These are phyloP conservation scores for Xenosphaeropsis pyriputrescens DNA, from an alignment of 2,329 filamentous ascomycete genomes.

Conservation along the genomic window DNA sequence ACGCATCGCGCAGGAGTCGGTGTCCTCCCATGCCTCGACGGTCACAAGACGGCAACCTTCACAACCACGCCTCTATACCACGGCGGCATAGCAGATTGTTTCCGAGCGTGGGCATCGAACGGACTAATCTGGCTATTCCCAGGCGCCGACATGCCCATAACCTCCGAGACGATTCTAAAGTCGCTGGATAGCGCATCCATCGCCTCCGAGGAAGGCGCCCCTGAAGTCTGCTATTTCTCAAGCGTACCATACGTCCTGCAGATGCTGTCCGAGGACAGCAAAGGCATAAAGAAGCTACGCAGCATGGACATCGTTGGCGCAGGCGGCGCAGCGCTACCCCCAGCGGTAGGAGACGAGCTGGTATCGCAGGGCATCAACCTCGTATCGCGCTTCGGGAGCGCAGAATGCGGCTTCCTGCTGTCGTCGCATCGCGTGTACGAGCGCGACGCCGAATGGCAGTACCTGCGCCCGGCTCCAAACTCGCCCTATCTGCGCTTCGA, in stretches of 20 bases:
- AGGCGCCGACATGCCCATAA: constrained; percentile 37
- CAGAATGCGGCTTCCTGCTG: constrained; percentile 51
- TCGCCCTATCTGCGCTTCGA: constrained; percentile 28
- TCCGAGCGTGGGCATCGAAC: constrained; percentile 44
- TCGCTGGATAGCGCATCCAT: constrained; percentile 26
- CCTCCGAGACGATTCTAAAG: constrained; percentile 32
- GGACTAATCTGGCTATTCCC: constrained; percentile 49
- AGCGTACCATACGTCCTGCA: constrained; percentile 45
- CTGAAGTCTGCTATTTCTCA: constrained; percentile 39
- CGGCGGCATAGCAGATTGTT: constrained; percentile 46
- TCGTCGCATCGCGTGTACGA: constrained; percentile 42
- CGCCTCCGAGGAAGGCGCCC: constrained; percentile 6
- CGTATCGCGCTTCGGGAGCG: constrained; percentile 47
- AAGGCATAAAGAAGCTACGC: constrained; percentile 26
- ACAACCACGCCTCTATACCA: constrained; percentile 53
- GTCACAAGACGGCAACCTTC: constrained; percentile 32
- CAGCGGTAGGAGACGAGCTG: constrained; percentile 34
- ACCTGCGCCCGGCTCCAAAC: constrained; percentile 27
- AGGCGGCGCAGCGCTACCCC: constrained; percentile 43
- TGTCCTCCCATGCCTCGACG: constrained; percentile 32
- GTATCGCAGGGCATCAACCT: constrained; percentile 35
- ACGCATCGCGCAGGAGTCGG: constrained; percentile 37
- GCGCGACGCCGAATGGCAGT: constrained; percentile 44
- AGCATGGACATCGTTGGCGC: constrained; percentile 47
- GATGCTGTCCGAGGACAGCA: constrained; percentile 28